These are phyloP conservation scores for Fomitopsis palustris DNA, from an alignment of 1,284 basidiomycete species.

Conservation along the genomic window DNA sequence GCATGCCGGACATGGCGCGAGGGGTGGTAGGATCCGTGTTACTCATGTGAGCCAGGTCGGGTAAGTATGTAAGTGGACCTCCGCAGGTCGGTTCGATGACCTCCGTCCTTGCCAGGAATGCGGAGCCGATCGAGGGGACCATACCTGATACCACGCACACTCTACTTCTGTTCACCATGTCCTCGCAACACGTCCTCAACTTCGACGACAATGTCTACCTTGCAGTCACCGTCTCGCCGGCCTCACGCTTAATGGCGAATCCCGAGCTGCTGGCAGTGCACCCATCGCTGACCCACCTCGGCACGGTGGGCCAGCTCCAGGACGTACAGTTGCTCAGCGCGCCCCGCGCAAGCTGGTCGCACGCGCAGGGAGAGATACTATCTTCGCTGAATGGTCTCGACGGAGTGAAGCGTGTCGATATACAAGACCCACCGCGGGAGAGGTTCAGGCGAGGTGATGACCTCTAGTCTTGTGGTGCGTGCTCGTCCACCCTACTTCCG, in stretches of 20 bases:
- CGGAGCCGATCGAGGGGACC: neutral
- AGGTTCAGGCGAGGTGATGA: conserved; percentile 22
- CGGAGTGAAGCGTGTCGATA: conserved; percentile 26
- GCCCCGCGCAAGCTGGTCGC: conserved; percentile 21
- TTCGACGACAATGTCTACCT: conserved; percentile 24
- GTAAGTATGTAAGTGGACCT: neutral
- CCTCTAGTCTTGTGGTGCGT: neutral
- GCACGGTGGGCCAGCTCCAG: conserved; percentile 24
- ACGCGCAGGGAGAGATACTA: conserved; percentile 19
- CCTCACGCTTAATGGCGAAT: conserved; percentile 17
- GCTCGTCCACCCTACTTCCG: neutral
- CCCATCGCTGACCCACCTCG: conserved; percentile 23
- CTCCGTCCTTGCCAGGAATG: neutral
- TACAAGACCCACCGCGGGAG: conserved; percentile 20
- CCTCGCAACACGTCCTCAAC: conserved; percentile 18
- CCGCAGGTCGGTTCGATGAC: neutral
- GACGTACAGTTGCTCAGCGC: conserved; percentile 30
- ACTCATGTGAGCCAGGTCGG: neutral
- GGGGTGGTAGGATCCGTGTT: too few relatives aligned
- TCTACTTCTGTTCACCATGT: conserved; percentile 10
- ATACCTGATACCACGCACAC: neutral
- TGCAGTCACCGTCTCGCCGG: conserved; percentile 24
- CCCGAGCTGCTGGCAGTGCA: conserved; percentile 21
- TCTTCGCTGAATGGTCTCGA: conserved; percentile 17
- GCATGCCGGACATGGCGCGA: too few relatives aligned